phyloP scores from a whole-genome alignment of 1,284 basidiomycete species.

The Amylostereum chailletii region DNA sequence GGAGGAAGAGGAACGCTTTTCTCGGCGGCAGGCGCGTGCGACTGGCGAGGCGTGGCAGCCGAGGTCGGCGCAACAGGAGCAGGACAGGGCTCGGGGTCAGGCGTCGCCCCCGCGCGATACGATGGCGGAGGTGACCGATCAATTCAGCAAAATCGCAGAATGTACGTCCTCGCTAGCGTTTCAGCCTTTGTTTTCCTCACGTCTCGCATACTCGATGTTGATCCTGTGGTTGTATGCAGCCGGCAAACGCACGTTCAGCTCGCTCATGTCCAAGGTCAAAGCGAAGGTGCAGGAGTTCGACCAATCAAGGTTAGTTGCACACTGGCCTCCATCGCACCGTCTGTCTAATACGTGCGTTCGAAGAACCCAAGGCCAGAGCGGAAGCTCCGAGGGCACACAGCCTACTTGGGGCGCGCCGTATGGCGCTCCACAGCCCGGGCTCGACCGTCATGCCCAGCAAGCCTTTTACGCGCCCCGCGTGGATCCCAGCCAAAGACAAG shows the following conservation, averaged over 20 bases:
- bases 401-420: slow-evolving; percentile 4
- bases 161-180: slow-evolving; percentile 32
- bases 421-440: neutral
- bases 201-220: neutral
- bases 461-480: slow-evolving; percentile 12
- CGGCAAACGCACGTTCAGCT: slow-evolving; percentile 69
- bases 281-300: slow-evolving; percentile 76
- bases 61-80: slow-evolving; percentile 13
- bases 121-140: slow-evolving; percentile 63
- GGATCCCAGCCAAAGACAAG: neutral
- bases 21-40: neutral
- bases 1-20: slow-evolving; percentile 48
- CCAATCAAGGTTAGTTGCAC: slow-evolving; percentile 24
- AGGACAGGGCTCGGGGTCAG: slow-evolving; percentile 8
- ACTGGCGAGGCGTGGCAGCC: neutral
- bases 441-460: slow-evolving; percentile 13
- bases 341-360: neutral
- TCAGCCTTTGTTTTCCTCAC: neutral
- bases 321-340: neutral
- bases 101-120: slow-evolving; percentile 27
- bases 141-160: slow-evolving; percentile 66
- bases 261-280: slow-evolving; percentile 63
- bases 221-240: slow-evolving; percentile 28
- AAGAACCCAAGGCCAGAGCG: neutral
- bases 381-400: neutral